Base-by-base conservation (phyloP, 495 filamentous ascomycete species). In the Hypoxylon rickii region DNA sequence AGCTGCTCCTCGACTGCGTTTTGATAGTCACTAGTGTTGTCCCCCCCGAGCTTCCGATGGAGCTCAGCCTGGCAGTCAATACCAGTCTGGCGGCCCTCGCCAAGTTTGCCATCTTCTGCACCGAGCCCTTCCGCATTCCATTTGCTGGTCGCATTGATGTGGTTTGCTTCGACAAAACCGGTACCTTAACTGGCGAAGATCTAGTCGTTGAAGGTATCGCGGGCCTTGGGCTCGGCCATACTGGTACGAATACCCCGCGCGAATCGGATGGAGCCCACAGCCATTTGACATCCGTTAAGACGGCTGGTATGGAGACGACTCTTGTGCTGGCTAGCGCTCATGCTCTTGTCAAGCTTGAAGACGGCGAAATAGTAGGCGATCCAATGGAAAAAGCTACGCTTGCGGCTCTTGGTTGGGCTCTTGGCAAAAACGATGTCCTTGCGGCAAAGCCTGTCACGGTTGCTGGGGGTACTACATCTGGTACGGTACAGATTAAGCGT, bases 311-410 rank as follows among this genome's bases (percentile, higher is more conserved):
- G 43, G 84, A 96, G 48, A 99, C 94, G 2, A 93, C 92, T 16
- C 83, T 99, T 41, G 92, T 97, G 18, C 82, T 99, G 37, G 94
- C 95, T 20, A 96, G 90, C 39, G 94, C 94, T 7, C 94, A 99
- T 68, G 94, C 94, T 13, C 76, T 99, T 26, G 94, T 99, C 18
- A 96, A 90, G 63, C 76, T 99, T 4, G 94, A 99, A 61, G 94
- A 99, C 68, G 95, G 94, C 15, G 94, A 99, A 12, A 85, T 97
- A 54, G 95, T 97, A 39, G 94, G 94, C 55, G 94, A 99, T 68
- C 94, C 94, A 12, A 99, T 99, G 94, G 94, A 99, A 66, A 96
- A 97, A 71, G 94, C 94, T 32, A 97, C 94, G 8, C 76, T 99
- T 15, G 77, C 78, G 8, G 89, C 92, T 50, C 83, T 99, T 41